Conservation (phyloP, 148 eudicot species). For the Amaranthus cruentus region DNA sequence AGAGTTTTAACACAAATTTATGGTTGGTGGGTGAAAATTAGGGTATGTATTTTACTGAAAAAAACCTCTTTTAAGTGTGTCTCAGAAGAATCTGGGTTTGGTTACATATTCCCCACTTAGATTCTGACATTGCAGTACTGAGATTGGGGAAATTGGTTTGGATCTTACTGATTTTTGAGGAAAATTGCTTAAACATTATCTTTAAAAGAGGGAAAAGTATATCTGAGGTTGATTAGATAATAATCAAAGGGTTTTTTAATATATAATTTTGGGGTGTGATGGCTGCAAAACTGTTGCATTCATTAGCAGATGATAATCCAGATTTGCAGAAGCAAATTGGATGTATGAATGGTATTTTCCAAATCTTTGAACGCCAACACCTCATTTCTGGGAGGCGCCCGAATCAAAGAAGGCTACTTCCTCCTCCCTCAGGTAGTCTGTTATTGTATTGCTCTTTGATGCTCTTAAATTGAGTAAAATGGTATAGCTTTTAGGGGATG, state of each 20-base stretch:
- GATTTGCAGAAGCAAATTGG: constrained; percentile 94
- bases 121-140: constrained; percentile 23
- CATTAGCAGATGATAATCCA: constrained; percentile 82
- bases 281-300: constrained; percentile 92
- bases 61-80: constrained; percentile 7
- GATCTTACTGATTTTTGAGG: constrained; percentile 22
- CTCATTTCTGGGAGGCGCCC: constrained; percentile 47
- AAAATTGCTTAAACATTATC: constrained; percentile 13
- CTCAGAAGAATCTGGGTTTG: background rate
- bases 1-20: background rate
- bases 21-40: constrained; percentile 19
- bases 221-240: background rate
- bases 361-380: constrained; percentile 68
- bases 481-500: no score
- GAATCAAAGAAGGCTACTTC: constrained; percentile 52
- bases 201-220: background rate
- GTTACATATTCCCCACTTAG: constrained; percentile 7
- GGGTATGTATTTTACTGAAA: background rate
- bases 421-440: constrained; percentile 47
- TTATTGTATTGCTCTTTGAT: background rate
- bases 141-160: constrained; percentile 26
- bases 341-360: constrained; percentile 79
- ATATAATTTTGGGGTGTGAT: constrained; percentile 20
- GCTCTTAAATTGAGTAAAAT: background rate
- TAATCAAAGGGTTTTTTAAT: background rate